A percentile compares a stretch with the other conserved stretches of the same genome.
Conservation (phyloP, 129 eudicot species). For the Flaveria bidentis region DNA sequence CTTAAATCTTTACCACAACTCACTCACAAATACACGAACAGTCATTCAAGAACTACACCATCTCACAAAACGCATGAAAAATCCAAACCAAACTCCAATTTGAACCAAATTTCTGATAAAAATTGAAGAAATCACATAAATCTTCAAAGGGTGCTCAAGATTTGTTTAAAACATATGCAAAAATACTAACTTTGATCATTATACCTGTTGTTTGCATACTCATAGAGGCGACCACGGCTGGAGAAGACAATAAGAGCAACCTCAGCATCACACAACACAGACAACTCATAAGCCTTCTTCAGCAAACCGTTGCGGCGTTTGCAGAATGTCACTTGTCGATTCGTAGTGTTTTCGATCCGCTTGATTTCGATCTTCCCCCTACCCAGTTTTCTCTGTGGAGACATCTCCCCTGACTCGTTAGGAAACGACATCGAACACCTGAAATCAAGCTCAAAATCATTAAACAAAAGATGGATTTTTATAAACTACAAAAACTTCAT, state of each 20-base stretch:
- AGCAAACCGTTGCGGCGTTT: slow-evolving; percentile 77
- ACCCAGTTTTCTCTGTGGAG: slow-evolving; percentile 70
- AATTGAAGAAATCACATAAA: background rate
- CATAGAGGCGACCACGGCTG: slow-evolving; percentile 75
- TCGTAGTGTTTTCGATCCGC: slow-evolving; percentile 77
- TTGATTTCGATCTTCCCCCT: slow-evolving; percentile 81
- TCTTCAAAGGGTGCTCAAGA: slow-evolving; percentile 25
- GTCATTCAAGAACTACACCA: slow-evolving; percentile 22
- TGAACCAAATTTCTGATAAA: background rate
- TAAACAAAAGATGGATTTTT: slow-evolving; percentile 15
- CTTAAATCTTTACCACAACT: slow-evolving; percentile 30
- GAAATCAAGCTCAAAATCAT: slow-evolving; percentile 20
- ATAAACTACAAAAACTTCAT: slow-evolving; percentile 30
- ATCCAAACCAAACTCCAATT: slow-evolving; percentile 1
- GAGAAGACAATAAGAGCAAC: slow-evolving; percentile 79
- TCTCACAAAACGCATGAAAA: background rate
- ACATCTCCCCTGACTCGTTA: slow-evolving; percentile 59
- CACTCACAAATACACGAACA: slow-evolving; percentile 2
- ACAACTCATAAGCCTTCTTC: slow-evolving; percentile 83
- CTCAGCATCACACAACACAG: slow-evolving; percentile 86
- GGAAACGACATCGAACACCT: slow-evolving; percentile 56
- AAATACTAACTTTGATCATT: background rate
- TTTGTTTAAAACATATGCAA: slow-evolving; percentile 20
- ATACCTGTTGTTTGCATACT: slow-evolving; percentile 67
- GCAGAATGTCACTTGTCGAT: slow-evolving; percentile 74